Base-by-base conservation (phyloP, 352 stramenopile genomes). In the Plasmopara halstedii region DNA sequence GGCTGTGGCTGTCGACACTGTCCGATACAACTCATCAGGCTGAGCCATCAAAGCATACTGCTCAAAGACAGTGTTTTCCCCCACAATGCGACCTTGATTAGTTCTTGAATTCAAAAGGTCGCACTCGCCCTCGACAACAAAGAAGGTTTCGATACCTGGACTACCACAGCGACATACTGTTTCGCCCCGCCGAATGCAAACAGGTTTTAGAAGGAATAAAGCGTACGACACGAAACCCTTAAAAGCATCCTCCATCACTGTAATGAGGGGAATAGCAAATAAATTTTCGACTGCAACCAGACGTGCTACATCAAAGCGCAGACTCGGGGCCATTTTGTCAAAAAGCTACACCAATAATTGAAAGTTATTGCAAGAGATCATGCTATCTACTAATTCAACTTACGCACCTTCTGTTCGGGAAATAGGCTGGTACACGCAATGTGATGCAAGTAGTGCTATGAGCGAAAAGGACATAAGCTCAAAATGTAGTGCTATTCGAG, bases 161-260 rank as follows among this genome's bases (percentile, higher is more conserved):
- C 68, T 78, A 7, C 73, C 77, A 11, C 65, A 78, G 21, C 71
- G 78, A 58, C 81, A 93, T 2, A 93, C 73, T 23, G 77, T 85
- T 50, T 93, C 81, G 17, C 66, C 68, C 19, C 64, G 70, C 15
- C 71, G 48, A 32, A 90, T 83, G 39, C 60, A 88, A 40, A 90
- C 50, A 3, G 81, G 81, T 38, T 86, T 82, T 59, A 93, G 61
- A 15, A 85, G 57, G 37, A 93, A 93, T 10, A 93, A 63, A 10
- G 77, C 77, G 35, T 90, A 93, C 11, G 76, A 89, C n/a, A 93
- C 81, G 35, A 93, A 93, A 2, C 81, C 81, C 44, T 93, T 93
- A 46, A 90, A 90, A n/a, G 72, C 66, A 40, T 88, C 80, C 25
- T 93, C 81, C 78, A 93, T 90, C 9, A 86, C 72, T 1, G 81